Percentiles rank a stretch among this genome's conserved stretches.
These are phyloP conservation scores for Auriscalpium orientale DNA, from an alignment of 768 basidiomycete species.

Conservation along the genomic window DNA sequence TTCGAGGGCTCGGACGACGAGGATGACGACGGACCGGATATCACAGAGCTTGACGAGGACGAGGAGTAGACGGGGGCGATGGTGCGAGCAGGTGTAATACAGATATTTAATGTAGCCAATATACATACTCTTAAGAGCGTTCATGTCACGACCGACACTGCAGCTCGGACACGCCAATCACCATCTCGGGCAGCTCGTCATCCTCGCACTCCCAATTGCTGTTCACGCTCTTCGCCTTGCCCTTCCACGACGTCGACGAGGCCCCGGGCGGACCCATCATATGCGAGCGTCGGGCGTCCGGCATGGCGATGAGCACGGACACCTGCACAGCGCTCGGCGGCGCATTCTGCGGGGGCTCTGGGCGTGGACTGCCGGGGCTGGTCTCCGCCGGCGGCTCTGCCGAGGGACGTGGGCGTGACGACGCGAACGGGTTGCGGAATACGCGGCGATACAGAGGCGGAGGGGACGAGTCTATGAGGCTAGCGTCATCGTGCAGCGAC, in stretches of 20 bases:
- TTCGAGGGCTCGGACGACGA: slow-evolving; percentile 47
- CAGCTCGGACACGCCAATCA: slow-evolving; percentile 39
- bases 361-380: not conserved
- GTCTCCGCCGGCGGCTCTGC: not conserved
- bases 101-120: slow-evolving; percentile 11
- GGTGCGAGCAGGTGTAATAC: slow-evolving; percentile 12
- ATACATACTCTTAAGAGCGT: not conserved
- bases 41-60: slow-evolving; percentile 13
- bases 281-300: slow-evolving; percentile 26
- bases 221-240: slow-evolving; percentile 17
- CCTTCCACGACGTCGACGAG: slow-evolving; percentile 11
- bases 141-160: slow-evolving; percentile 11
- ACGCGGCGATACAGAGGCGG: not conserved
- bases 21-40: slow-evolving; percentile 26
- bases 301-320: slow-evolving; percentile 54
- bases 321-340: slow-evolving; percentile 31
- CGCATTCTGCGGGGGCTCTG: not conserved
- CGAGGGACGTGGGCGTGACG: not conserved
- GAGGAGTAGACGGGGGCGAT: slow-evolving; percentile 19
- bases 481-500: not conserved
- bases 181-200: slow-evolving; percentile 40
- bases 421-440: slow-evolving; percentile 5
- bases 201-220: slow-evolving; percentile 17
- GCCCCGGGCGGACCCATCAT: not conserved
- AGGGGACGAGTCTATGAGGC: not conserved